Percentiles rank a stretch among this genome's conserved stretches.
phyloP scores from a whole-genome alignment of 805 yeast species.

The Pichia sporocuriosa region DNA sequence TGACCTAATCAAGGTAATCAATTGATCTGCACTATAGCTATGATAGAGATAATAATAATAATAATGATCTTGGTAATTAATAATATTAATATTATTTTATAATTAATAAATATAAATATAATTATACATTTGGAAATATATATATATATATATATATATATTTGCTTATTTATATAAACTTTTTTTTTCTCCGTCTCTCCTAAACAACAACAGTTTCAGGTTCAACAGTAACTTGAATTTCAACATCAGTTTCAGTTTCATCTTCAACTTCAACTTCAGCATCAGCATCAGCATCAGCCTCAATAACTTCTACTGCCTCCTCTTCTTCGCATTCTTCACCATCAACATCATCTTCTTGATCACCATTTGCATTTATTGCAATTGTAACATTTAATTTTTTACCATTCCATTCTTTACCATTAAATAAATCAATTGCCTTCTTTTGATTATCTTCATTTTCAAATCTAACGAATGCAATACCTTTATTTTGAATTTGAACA shows the following conservation, averaged over 20 bases:
- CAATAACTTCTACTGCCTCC: constrained; percentile 3
- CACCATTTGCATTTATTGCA: constrained; percentile 54
- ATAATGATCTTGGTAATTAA: too few species aligned
- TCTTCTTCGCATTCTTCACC: constrained; percentile 7
- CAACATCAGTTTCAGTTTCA: neutral
- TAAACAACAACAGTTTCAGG: constrained; percentile 1
- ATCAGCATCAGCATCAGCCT: constrained; percentile 9
- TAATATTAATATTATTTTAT: too few species aligned
- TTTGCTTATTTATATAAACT: too few species aligned
- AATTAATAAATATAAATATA: too few species aligned
- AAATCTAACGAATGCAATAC: constrained; percentile 59
- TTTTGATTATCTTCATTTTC: constrained; percentile 39
- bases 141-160: too few species aligned
- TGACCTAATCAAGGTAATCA: too few species aligned
- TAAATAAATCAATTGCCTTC: constrained; percentile 50
- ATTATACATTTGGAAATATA: too few species aligned
- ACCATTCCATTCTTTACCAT: constrained; percentile 61
- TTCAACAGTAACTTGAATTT: neutral
- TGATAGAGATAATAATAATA: too few species aligned
- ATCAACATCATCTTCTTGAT: constrained; percentile 8
- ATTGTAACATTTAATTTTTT: constrained; percentile 60
- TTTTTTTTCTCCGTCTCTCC: too few species aligned
- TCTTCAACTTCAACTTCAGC: constrained; percentile 1
- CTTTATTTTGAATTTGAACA: constrained; percentile 47
- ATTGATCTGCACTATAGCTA: too few species aligned